A percentile compares a stretch with the other conserved stretches of the same genome.
These are phyloP conservation scores for Dothistroma pini DNA, from an alignment of 2,329 filamentous ascomycete species.

Conservation along the genomic window DNA sequence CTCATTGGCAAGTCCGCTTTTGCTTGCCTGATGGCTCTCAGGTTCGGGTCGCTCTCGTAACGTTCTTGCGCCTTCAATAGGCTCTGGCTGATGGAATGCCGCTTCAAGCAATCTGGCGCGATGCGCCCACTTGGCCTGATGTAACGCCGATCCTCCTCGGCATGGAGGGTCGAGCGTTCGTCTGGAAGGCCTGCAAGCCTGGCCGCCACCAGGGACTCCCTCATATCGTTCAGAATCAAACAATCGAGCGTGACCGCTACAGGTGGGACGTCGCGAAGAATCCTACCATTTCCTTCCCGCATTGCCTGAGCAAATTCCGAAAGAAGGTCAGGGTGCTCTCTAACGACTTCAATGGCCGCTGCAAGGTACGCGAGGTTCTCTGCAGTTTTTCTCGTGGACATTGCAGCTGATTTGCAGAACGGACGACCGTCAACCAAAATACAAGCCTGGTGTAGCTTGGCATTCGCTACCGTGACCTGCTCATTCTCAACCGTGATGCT, in stretches of 20 bases:
- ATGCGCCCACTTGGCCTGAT: background rate
- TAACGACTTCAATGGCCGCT: conserved; percentile 37
- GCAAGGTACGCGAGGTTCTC: conserved; percentile 36
- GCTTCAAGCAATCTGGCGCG: background rate
- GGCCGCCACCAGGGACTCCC: conserved; percentile 35
- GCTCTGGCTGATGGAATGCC: conserved; percentile 3
- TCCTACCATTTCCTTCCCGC: conserved; percentile 30
- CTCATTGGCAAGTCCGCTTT: conserved; percentile 43
- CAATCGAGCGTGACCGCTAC: conserved; percentile 31
- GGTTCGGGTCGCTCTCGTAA: conserved; percentile 19
- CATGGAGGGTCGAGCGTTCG: conserved; percentile 22
- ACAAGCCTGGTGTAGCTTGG: conserved; percentile 19
- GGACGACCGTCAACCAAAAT: conserved; percentile 31
- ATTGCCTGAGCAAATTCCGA: conserved; percentile 35
- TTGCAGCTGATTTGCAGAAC: conserved; percentile 30
- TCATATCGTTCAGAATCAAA: conserved; percentile 37
- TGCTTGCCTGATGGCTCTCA: conserved; percentile 28
- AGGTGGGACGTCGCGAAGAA: conserved; percentile 31
- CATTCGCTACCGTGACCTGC: background rate
- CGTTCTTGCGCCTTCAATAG: conserved; percentile 17
- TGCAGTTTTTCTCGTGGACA: conserved; percentile 36
- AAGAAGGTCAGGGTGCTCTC: conserved; percentile 34
- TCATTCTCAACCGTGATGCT: conserved; percentile 26
- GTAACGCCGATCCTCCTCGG: conserved; percentile 19
- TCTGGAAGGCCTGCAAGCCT: conserved; percentile 36